Percentiles rank a stretch among this genome's conserved stretches.
These are phyloP conservation scores for Kazachstania africana DNA, from an alignment of 805 yeast genomes.

Conservation along the genomic window DNA sequence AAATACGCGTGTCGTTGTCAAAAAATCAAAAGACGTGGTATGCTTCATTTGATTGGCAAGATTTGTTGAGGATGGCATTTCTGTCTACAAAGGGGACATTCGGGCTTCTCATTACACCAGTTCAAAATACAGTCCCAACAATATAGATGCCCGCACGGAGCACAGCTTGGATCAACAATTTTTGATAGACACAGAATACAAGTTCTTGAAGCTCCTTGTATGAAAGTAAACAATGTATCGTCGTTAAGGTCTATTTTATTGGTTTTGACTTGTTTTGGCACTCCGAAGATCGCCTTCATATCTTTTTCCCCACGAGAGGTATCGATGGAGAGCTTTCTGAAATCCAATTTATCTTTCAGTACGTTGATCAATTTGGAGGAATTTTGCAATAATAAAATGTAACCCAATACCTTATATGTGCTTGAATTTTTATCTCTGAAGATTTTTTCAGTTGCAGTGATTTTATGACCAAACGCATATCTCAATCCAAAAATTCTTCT, in stretches of 20 bases:
- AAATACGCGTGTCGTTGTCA: no score
- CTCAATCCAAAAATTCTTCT: conserved; percentile 72
- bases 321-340: neutral
- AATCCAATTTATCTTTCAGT: neutral
- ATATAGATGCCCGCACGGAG: conserved; percentile 84
- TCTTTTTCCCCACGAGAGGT: neutral
- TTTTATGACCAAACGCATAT: conserved; percentile 60
- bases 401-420: conserved; percentile 66
- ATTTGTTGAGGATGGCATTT: conserved; percentile 36
- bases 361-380: conserved; percentile 28
- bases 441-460: conserved; percentile 26
- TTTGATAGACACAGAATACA: conserved; percentile 78
- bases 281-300: conserved; percentile 1
- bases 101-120: conserved; percentile 80
- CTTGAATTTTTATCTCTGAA: conserved; percentile 28
- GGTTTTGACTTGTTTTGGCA: conserved; percentile 7
- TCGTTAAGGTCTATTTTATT: conserved; percentile 43
- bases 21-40: no score
- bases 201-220: conserved; percentile 56
- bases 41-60: conserved; percentile 32
- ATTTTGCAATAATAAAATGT: conserved; percentile 43
- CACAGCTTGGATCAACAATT: conserved; percentile 74
- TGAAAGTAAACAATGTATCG: conserved; percentile 45
- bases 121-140: conserved; percentile 87
- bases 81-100: conserved; percentile 87